phyloP scores from a whole-genome alignment of 257 asterid species.

The Nemophila menziesii region DNA sequence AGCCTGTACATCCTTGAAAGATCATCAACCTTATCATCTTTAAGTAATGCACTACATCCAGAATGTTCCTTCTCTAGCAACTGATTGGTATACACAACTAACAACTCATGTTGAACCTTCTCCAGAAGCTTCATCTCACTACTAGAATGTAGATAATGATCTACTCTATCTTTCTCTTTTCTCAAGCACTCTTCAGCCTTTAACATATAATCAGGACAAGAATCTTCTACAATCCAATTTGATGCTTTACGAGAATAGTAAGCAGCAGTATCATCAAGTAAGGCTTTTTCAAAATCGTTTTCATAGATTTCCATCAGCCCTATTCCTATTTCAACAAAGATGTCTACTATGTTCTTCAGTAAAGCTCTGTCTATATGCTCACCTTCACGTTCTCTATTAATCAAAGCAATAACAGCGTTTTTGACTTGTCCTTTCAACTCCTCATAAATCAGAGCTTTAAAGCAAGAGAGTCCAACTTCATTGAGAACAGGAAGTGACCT shows the following conservation, averaged over 20 bases:
- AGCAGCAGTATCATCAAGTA: slow-evolving; percentile 31
- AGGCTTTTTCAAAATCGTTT: slow-evolving; percentile 29
- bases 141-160: slow-evolving; percentile 91
- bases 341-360: slow-evolving; percentile 33
- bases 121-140: slow-evolving; percentile 94
- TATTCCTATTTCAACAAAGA: slow-evolving; percentile 38
- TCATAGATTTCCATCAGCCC: slow-evolving; percentile 25
- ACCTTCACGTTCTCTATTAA: slow-evolving; percentile 12
- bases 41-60: slow-evolving; percentile 89
- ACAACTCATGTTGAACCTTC: slow-evolving; percentile 85
- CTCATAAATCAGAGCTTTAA: slow-evolving; percentile 31
- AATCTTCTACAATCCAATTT: slow-evolving; percentile 41
- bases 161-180: slow-evolving; percentile 59
- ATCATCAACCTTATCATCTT: slow-evolving; percentile 90
- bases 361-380: slow-evolving; percentile 25
- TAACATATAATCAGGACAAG: slow-evolving; percentile 55
- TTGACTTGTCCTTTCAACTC: slow-evolving; percentile 29
- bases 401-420: slow-evolving; percentile 34
- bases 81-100: slow-evolving; percentile 90
- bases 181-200: slow-evolving; percentile 50
- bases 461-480: slow-evolving; percentile 37
- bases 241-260: slow-evolving; percentile 56
- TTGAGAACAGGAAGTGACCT: slow-evolving; percentile 26
- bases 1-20: slow-evolving; percentile 54
- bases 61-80: slow-evolving; percentile 96